Percentiles rank a stretch among this genome's conserved stretches.
Evolutionary conservation across 495 filamentous ascomycete genomes (phyloP).

Genomic region (Daldinia decipiens): DNA sequence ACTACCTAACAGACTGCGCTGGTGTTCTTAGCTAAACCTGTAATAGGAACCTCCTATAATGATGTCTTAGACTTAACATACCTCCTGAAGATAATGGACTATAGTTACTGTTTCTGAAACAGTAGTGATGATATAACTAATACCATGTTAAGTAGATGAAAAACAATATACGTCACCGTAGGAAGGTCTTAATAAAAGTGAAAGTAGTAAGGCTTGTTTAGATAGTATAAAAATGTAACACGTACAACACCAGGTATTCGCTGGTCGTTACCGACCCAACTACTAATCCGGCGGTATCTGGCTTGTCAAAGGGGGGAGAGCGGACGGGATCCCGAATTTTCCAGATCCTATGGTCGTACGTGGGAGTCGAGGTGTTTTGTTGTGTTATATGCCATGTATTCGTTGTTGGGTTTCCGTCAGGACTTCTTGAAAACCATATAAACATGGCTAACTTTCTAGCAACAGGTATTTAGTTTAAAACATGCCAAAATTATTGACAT

Average conservation of each 20-base stretch:
- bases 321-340: conserved; percentile 62
- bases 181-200: background rate
- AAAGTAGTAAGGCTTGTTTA: too few relatives aligned
- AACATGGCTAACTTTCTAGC: background rate
- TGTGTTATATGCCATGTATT: background rate
- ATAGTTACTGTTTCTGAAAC: background rate
- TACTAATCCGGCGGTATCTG: conserved; percentile 54
- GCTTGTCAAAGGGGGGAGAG: conserved; percentile 60
- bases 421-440: background rate
- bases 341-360: conserved; percentile 59
- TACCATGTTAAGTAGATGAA: background rate
- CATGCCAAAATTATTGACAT: too few relatives aligned
- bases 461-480: too few relatives aligned
- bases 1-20: background rate
- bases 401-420: background rate
- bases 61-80: too few relatives aligned
- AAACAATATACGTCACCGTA: background rate
- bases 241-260: conserved; percentile 61
- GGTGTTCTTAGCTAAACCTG: background rate
- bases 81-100: background rate
- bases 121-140: too few relatives aligned
- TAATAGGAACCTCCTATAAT: too few relatives aligned
- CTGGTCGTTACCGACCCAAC: conserved; percentile 62
- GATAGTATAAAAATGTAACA: conserved; percentile 26
- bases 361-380: conserved; percentile 12